Percentiles rank a stretch among this genome's conserved stretches.
These are phyloP conservation scores for Debaryomyces singareniensis DNA, from an alignment of 1,139 yeast species.

Conservation along the genomic window DNA sequence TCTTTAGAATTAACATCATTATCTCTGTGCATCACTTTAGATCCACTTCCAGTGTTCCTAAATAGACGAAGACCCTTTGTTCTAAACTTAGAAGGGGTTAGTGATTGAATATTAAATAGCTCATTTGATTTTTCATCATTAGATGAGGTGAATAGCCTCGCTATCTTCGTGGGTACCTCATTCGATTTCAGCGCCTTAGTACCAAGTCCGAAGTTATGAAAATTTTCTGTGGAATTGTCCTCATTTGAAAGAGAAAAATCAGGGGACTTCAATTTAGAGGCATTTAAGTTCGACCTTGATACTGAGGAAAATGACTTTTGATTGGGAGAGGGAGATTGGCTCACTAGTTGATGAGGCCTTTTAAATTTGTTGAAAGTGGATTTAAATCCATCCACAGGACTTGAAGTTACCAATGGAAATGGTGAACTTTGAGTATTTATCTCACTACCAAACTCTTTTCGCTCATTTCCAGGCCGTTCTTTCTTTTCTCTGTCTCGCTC, in stretches of 20 bases:
- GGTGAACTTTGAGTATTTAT: not conserved
- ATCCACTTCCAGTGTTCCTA: slow-evolving; percentile 19
- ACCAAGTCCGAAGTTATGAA: too few species aligned
- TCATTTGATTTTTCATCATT: not conserved
- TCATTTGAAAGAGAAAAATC: too few species aligned
- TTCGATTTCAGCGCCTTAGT: too few species aligned
- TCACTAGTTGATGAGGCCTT: slow-evolving; percentile 41
- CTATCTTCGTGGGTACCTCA: too few species aligned
- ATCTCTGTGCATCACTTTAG: not conserved
- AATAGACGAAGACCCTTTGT: slow-evolving; percentile 29
- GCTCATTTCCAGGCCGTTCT: not conserved
- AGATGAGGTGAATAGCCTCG: too few species aligned
- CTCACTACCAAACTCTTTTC: not conserved
- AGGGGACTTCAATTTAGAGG: not conserved
- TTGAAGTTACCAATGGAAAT: not conserved
- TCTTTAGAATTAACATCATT: not conserved
- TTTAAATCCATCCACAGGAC: not conserved
- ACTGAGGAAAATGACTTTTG: not conserved
- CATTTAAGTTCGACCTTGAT: not conserved
- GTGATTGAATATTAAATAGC: not conserved
- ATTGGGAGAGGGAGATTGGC: slow-evolving; percentile 40
- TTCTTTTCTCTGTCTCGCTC: slow-evolving; percentile 4
- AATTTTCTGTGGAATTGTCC: too few species aligned
- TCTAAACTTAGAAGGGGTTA: slow-evolving; percentile 27
- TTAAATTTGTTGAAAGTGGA: slow-evolving; percentile 31